These are phyloP conservation scores for Citrus cavaleriei DNA, from an alignment of 345 rosid genomes.

Conservation along the genomic window DNA sequence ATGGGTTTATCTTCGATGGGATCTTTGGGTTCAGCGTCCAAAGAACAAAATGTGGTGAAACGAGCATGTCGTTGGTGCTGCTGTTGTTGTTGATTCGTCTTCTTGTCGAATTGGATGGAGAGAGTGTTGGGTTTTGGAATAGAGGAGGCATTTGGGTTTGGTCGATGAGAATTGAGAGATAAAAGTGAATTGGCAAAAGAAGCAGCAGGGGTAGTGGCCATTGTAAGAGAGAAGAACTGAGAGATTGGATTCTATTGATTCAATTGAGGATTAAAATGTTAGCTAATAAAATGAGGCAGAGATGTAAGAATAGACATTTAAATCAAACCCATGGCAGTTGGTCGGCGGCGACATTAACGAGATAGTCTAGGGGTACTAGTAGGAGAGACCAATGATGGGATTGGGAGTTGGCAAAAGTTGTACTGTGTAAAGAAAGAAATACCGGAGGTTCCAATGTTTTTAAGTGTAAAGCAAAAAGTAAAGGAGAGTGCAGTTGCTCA, in stretches of 20 bases:
- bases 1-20: slow-evolving; percentile 37
- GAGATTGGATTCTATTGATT: not conserved
- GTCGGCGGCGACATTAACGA: not conserved
- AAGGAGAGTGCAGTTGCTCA: too few species aligned
- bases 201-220: not conserved
- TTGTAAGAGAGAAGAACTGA: not conserved
- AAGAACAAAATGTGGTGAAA: slow-evolving; percentile 30
- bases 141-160: not conserved
- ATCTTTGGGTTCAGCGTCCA: slow-evolving; percentile 24
- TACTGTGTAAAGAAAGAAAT: too few species aligned
- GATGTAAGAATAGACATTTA: not conserved
- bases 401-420: not conserved
- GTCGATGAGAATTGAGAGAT: not conserved
- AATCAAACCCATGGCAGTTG: not conserved
- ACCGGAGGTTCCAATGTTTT: not conserved
- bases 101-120: not conserved
- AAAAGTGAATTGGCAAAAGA: not conserved
- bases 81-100: not conserved
- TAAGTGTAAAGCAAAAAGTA: too few species aligned
- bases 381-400: not conserved
- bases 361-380: not conserved
- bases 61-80: not conserved
- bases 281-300: too few species aligned
- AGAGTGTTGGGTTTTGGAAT: not conserved
- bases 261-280: not conserved